Percentiles rank a stretch among this genome's conserved stretches.
These are phyloP conservation scores for Spiromastix sp. DNA, from an alignment of 2,329 filamentous ascomycete species.

Conservation along the genomic window DNA sequence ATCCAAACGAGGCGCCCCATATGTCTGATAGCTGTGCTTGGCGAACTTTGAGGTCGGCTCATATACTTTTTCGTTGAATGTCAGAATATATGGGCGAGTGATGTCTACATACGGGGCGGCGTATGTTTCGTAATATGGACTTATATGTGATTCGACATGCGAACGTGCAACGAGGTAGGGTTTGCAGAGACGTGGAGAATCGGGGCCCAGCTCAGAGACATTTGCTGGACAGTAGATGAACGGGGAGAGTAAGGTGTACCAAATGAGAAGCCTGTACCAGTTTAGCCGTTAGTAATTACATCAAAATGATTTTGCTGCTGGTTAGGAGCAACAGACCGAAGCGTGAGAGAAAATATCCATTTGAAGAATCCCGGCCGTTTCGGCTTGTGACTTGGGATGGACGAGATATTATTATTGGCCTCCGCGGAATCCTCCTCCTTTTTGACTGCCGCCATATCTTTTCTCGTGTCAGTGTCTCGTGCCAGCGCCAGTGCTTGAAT, in stretches of 20 bases:
- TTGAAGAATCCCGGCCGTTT: conserved; percentile 16
- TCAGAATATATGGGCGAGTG: conserved; percentile 60
- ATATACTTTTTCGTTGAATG: conserved; percentile 51
- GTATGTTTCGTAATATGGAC: conserved; percentile 79
- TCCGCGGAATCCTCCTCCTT: conserved; percentile 12
- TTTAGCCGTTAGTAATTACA: no score
- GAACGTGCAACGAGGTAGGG: conserved; percentile 60
- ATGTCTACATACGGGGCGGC: conserved; percentile 71
- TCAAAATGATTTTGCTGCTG: no score
- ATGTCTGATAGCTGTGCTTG: conserved; percentile 50
- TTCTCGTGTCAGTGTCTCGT: no score
- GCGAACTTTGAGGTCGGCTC: conserved; percentile 57
- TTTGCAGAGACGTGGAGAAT: conserved; percentile 69
- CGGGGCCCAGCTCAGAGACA: conserved; percentile 54
- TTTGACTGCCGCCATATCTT: no score
- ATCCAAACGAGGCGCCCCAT: conserved; percentile 63
- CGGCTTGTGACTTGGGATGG: conserved; percentile 7
- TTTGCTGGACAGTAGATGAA: conserved; percentile 72
- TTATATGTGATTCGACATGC: conserved; percentile 62
- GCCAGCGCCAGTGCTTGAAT: no score
- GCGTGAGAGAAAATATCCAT: conserved; percentile 25
- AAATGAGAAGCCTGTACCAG: conserved; percentile 60
- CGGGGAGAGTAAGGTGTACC: conserved; percentile 75
- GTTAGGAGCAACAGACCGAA: conserved; percentile 28
- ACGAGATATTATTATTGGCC: conserved; percentile 9